A percentile compares a stretch with the other conserved stretches of the same genome.
These are phyloP conservation scores for Bipolaris oryzae DNA, from an alignment of 2,329 filamentous ascomycete genomes.

Conservation along the genomic window DNA sequence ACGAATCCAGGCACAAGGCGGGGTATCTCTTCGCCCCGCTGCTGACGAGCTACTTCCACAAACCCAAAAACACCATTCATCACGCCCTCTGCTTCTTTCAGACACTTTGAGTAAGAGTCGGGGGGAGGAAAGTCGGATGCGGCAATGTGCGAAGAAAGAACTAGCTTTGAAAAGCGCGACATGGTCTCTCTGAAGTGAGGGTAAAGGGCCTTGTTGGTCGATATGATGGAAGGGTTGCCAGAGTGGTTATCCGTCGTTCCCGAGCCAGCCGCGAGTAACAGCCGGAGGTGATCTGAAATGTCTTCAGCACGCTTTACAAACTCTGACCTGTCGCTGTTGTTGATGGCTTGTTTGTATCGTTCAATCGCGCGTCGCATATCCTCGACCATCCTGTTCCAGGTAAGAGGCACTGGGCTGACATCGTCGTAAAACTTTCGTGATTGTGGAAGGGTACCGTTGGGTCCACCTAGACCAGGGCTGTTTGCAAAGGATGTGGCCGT, in stretches of 20 bases:
- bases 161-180: conserved; percentile 99
- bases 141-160: conserved; percentile 96
- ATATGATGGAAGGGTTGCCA: conserved; percentile 98
- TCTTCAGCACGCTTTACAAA: conserved; percentile 96
- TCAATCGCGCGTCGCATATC: conserved; percentile 94
- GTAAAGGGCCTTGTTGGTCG: conserved; percentile 94
- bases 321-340: conserved; percentile 80
- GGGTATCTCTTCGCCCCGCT: conserved; percentile 89
- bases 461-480: conserved; percentile 51
- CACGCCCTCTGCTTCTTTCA: conserved; percentile 97
- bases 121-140: conserved; percentile 94
- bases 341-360: conserved; percentile 87
- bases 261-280: conserved; percentile 93
- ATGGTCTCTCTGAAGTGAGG: conserved; percentile 99
- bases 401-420: conserved; percentile 76
- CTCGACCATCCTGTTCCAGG: conserved; percentile 86
- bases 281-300: conserved; percentile 92
- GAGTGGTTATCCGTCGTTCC: conserved; percentile 99
- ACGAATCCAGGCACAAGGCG: conserved; percentile 94
- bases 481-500: conserved; percentile 62
- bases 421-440: conserved; percentile 91
- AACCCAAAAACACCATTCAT: conserved; percentile 93
- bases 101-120: conserved; percentile 91
- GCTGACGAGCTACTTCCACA: conserved; percentile 91
- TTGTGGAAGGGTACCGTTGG: conserved; percentile 58